Base-by-base conservation (phyloP, 2,329 filamentous ascomycete genomes). In the Metarhizium rileyi region DNA sequence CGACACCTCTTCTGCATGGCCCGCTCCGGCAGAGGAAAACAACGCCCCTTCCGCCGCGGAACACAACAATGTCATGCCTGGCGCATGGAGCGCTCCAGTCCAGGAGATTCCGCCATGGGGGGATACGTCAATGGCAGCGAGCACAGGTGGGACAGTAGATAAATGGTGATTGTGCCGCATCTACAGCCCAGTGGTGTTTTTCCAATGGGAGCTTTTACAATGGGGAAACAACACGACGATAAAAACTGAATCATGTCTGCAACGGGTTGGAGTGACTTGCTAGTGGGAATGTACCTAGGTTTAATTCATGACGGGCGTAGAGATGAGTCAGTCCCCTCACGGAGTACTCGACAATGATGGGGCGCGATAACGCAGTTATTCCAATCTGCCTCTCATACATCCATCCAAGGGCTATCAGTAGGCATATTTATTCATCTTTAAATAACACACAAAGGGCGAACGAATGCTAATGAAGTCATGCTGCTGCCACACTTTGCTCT, bases 41-140 rank as follows among this genome's bases (percentile, higher is more conserved):
- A 30, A 53, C 20, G 22, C 42, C 10, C 14, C 47, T 2, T 20
- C 27, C 8, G 38, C 22, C 2, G 38, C 50, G 9, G 27, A 45
- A 9, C 38, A 42, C 38, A 42, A 53, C 50, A 66, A 62, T 27
- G 56, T 63, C 27, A 66, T 66, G 63, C 66, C 66, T 12, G 65
- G 64, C 2, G 55, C 57, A 2, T 66, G 64, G 63, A 53, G 53
- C 5, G 52, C 57, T 0, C 26, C 50, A 8, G 46, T 57, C n/a
- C n/a, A n/a, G 12, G 44, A 52, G 5, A n/a, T 27, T 4, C 50
- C 54, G 2, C n/a, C 52, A 0, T 69, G 65, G 66, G 61, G 50
- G 16, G 66, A 69, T 53, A 3, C 49, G 0, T 56, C 55, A 4
- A 58, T 62, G 50, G 66, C 66, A 20, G 63, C 54, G 7, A 61